Percentiles rank a stretch among this genome's conserved stretches.
These are phyloP conservation scores for Suillus subluteus DNA, from an alignment of 768 basidiomycete genomes.

Conservation along the genomic window DNA sequence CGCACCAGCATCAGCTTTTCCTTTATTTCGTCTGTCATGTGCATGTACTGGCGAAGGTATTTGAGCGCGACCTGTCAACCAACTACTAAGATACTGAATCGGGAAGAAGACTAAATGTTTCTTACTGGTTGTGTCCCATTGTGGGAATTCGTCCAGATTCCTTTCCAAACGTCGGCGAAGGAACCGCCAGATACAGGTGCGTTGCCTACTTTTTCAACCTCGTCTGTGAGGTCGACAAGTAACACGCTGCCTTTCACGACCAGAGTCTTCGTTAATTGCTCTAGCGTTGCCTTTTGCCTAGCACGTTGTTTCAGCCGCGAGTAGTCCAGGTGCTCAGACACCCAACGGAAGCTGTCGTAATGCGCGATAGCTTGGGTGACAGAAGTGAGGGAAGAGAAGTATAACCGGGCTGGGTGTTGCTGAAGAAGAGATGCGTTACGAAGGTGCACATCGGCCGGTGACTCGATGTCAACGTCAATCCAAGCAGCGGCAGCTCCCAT, in stretches of 20 bases:
- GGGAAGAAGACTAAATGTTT: background rate
- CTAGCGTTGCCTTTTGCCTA: slow-evolving; percentile 57
- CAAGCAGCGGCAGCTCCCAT: slow-evolving; percentile 30
- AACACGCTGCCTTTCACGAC: slow-evolving; percentile 52
- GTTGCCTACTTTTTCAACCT: slow-evolving; percentile 49
- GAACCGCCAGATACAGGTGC: slow-evolving; percentile 55
- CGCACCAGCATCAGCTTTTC: slow-evolving; percentile 56
- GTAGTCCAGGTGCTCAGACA: slow-evolving; percentile 55
- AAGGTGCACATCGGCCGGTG: slow-evolving; percentile 58
- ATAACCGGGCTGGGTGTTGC: slow-evolving; percentile 50
- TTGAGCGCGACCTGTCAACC: slow-evolving; percentile 56
- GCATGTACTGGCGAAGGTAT: slow-evolving; percentile 49
- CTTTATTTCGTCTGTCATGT: slow-evolving; percentile 52
- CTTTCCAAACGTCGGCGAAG: slow-evolving; percentile 68
- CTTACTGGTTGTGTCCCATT: slow-evolving; percentile 37
- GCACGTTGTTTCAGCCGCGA: slow-evolving; percentile 58
- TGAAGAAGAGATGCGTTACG: slow-evolving; percentile 63
- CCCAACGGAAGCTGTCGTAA: slow-evolving; percentile 62
- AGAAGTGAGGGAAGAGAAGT: slow-evolving; percentile 57
- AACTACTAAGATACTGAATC: background rate
- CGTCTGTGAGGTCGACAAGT: slow-evolving; percentile 59
- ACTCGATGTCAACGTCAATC: slow-evolving; percentile 54
- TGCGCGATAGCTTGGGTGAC: slow-evolving; percentile 55
- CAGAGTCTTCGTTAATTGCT: slow-evolving; percentile 58
- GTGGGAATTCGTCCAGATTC: slow-evolving; percentile 49